Evolutionary conservation across 2,329 filamentous ascomycete genomes (phyloP).

Genomic region (Eutypa lata): DNA sequence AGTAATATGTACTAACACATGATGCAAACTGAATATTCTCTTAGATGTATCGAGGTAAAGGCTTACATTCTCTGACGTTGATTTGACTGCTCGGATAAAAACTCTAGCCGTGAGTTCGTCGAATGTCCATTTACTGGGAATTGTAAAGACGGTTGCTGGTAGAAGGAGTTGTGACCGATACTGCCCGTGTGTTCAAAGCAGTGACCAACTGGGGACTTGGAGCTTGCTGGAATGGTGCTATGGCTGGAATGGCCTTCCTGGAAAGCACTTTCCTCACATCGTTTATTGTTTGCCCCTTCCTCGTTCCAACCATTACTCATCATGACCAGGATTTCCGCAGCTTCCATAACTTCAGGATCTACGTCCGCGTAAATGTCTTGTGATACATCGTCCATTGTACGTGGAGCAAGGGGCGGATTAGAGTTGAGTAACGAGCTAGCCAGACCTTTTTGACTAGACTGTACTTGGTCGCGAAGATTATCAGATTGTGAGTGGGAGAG

Average conservation of each 20-base stretch:
- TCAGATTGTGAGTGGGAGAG: neutral
- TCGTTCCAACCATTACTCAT: neutral
- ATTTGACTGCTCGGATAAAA: too few species aligned
- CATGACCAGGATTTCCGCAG: neutral
- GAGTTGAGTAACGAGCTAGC: neutral
- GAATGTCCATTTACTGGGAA: too few species aligned
- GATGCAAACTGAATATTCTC: too few species aligned
- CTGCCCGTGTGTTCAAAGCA: too few species aligned
- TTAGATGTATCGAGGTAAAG: too few species aligned
- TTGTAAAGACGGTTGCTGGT: too few species aligned
- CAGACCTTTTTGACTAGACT: neutral
- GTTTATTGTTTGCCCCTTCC: neutral
- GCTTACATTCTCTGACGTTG: too few species aligned
- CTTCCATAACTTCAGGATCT: neutral
- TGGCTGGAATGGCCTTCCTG: neutral
- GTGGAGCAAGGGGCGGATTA: neutral
- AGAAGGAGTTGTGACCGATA: too few species aligned
- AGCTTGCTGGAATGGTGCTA: neutral
- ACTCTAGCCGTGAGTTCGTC: too few species aligned
- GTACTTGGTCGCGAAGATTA: neutral
- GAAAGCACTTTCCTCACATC: neutral
- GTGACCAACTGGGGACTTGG: neutral
- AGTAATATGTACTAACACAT: too few species aligned
- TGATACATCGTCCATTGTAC: neutral
- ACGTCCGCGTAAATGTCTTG: neutral